Evolutionary conservation across 2,329 filamentous ascomycete species (phyloP), one percentile per base, ranked within the genome.

Genomic region (Aureobasidium sp.): DNA sequence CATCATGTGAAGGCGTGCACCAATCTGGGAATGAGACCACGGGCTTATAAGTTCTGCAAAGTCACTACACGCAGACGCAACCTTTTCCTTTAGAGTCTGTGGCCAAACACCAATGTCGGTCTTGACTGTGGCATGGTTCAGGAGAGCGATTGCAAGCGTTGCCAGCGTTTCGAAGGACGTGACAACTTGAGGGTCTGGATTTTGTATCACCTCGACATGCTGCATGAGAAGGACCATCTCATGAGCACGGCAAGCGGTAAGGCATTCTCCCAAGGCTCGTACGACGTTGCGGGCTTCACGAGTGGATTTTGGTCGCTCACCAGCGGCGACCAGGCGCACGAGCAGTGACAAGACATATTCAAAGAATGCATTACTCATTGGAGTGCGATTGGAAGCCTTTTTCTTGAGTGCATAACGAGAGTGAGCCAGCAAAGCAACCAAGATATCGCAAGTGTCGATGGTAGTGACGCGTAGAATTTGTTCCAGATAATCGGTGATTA

Each of bases 11-110:
- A 74, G 60, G n/a, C 67, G 67, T 12, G 68, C 68, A 14, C 67
- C 64, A 8, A 69, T 60, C 40, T 68, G 69, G 3, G 72, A 71
- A 27, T 71, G 68, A 40, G 70, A 68, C 67, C 68, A 70, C 45
- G 71, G 71, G 19, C 70, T 63, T n/a, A 74, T 67, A 22, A 72
- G 65, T 19, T 65, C 64, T 61, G 72, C 70, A 61, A 70, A 74
- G 40, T 69, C 68, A 52, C 67, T 60, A 64, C 73, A 69, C 47
- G 70, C 68, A 15, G 63, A 62, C 2, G 70, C 68, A 3, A 74
- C 63, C 19, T 62, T 62, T 3, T 67, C 47, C 68, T 68, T 49
- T 61, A 64, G 22, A 68, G 65, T 39, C 53, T 60, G 53, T 11
- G 64, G 59, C 29, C 63, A 57, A 1, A 39, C 5, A 24, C 59